phyloP scores from a whole-genome alignment of 306 rosid genomes.

The Parietaria judaica region DNA sequence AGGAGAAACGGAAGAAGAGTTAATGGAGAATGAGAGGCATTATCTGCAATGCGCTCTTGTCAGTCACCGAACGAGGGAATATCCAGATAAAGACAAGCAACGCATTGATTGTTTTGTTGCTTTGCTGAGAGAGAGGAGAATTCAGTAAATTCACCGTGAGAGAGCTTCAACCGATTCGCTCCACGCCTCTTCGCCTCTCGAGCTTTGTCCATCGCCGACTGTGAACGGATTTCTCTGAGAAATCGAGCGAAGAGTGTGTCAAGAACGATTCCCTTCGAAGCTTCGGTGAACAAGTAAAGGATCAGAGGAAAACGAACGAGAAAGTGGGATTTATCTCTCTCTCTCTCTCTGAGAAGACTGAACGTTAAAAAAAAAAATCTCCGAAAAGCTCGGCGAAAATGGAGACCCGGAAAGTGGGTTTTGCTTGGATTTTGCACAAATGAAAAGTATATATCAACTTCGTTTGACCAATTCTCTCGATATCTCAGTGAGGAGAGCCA shows the following conservation, averaged over 20 bases:
- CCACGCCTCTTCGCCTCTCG: slow-evolving; percentile 47
- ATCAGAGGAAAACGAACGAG: not conserved
- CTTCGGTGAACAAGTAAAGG: not conserved
- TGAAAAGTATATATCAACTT: slow-evolving; percentile 16
- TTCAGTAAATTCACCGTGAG: slow-evolving; percentile 36
- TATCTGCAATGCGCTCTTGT: slow-evolving; percentile 35
- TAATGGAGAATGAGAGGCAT: slow-evolving; percentile 26
- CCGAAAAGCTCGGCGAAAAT: slow-evolving; percentile 34
- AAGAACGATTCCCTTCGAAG: slow-evolving; percentile 1
- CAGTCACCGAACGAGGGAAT: slow-evolving; percentile 20
- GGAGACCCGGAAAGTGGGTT: slow-evolving; percentile 17
- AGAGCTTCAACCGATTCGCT: slow-evolving; percentile 33
- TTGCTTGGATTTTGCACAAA: slow-evolving; percentile 18
- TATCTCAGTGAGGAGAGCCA: not conserved
- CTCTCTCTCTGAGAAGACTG: too few species aligned
- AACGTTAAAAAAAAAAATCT: not conserved
- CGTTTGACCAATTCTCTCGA: slow-evolving; percentile 7
- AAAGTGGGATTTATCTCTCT: too few species aligned
- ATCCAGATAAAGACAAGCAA: slow-evolving; percentile 37
- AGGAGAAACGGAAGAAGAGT: slow-evolving; percentile 11
- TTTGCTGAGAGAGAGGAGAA: slow-evolving; percentile 13
- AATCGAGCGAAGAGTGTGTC: slow-evolving; percentile 3
- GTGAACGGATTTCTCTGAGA: slow-evolving; percentile 20
- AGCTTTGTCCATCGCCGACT: slow-evolving; percentile 41
- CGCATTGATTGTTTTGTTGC: slow-evolving; percentile 26